A percentile compares a stretch with the other conserved stretches of the same genome.
Evolutionary conservation across 805 yeast genomes (phyloP).

Genomic region (Metschnikowia continentalis): DNA sequence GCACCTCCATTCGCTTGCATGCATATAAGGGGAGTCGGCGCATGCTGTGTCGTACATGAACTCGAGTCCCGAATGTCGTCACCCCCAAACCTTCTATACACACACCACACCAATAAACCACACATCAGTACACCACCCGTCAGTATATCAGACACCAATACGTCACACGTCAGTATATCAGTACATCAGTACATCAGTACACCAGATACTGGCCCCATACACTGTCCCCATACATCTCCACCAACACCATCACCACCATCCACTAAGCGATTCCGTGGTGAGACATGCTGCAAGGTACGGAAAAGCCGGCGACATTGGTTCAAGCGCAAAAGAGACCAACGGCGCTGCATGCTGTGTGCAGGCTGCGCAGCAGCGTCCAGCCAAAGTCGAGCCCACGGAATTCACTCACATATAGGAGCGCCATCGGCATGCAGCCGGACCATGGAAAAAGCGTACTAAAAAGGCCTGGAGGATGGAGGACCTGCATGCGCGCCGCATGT

Average conservation of each 20-base stretch:
- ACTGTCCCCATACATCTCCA: neutral
- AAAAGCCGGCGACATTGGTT: neutral
- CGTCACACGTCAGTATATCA: neutral
- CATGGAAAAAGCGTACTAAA: neutral
- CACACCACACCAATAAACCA: too few species aligned
- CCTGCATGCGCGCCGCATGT: neutral
- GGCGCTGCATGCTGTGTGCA: neutral
- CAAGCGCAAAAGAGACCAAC: neutral
- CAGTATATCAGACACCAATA: neutral
- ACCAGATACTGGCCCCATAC: too few species aligned
- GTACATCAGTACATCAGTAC: neutral
- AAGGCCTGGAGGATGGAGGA: neutral
- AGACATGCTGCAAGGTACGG: neutral
- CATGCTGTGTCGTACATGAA: too few species aligned
- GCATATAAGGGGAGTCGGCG: too few species aligned
- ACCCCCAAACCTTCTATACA: too few species aligned
- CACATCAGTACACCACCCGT: too few species aligned
- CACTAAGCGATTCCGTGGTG: neutral
- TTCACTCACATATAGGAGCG: neutral
- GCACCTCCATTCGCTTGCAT: too few species aligned
- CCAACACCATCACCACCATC: neutral
- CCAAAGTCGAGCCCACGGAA: neutral
- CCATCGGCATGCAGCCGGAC: neutral
- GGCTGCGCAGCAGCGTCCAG: neutral
- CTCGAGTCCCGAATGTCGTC: too few species aligned